Conservation (phyloP, 2,329 filamentous ascomycete genomes). For the Colletotrichum aenigma region DNA sequence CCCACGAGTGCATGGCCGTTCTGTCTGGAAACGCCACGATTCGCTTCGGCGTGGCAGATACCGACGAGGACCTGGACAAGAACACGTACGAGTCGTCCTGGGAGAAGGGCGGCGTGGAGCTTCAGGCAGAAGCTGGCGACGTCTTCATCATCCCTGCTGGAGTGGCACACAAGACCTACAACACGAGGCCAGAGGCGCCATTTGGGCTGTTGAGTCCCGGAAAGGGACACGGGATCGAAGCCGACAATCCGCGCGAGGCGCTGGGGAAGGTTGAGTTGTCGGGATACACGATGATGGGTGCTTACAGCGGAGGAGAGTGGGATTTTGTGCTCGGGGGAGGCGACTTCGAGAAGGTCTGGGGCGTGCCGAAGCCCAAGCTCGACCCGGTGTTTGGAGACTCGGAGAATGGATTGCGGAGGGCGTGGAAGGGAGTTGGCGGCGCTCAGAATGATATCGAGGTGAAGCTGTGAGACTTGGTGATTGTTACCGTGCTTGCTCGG, state of each 20-base stretch:
- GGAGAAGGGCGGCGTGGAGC: slow-evolving; percentile 53
- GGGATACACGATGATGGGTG: slow-evolving; percentile 46
- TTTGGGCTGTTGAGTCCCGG: slow-evolving; percentile 47
- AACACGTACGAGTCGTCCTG: slow-evolving; percentile 40
- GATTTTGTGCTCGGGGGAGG: slow-evolving; percentile 53
- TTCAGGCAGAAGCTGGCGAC: slow-evolving; percentile 55
- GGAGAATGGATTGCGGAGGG: slow-evolving; percentile 31
- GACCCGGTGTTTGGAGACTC: slow-evolving; percentile 52
- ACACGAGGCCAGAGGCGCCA: slow-evolving; percentile 38
- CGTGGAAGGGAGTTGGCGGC: slow-evolving; percentile 37
- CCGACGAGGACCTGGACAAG: slow-evolving; percentile 37
- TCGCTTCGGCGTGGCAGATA: slow-evolving; percentile 59
- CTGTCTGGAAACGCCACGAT: slow-evolving; percentile 57
- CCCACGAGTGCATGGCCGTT: slow-evolving; percentile 64
- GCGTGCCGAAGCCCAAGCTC: slow-evolving; percentile 42
- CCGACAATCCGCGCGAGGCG: slow-evolving; percentile 32
- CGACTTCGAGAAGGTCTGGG: slow-evolving; percentile 47
- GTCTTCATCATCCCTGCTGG: slow-evolving; percentile 64
- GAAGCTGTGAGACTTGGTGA: neutral
- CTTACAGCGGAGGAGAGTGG: slow-evolving; percentile 54
- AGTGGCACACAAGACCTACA: slow-evolving; percentile 57
- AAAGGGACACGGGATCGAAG: slow-evolving; percentile 37
- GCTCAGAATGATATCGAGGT: neutral
- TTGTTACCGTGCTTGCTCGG: neutral
- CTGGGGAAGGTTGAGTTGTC: slow-evolving; percentile 39